Evolutionary conservation across 148 eudicot genomes (phyloP).

Genomic region (Chenopodium berlandieri): DNA sequence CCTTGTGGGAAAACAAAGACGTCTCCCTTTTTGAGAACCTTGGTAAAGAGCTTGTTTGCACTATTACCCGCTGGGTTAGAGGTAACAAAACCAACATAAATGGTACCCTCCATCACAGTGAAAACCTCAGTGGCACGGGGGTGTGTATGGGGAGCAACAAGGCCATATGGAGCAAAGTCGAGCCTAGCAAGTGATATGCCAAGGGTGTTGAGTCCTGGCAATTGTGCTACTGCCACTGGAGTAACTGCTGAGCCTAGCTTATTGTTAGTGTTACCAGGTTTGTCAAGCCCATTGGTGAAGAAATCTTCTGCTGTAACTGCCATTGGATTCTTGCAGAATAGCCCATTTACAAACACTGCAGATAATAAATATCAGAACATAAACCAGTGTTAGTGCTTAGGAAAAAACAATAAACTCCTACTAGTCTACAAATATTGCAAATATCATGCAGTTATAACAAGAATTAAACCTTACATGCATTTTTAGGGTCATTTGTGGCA

Average conservation of each 20-base stretch:
- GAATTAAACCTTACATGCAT: background rate
- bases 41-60: conserved; percentile 3
- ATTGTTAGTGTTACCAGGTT: conserved; percentile 14
- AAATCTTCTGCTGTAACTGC: conserved; percentile 19
- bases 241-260: conserved; percentile 10
- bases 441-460: background rate
- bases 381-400: background rate
- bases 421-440: background rate
- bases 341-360: conserved; percentile 20
- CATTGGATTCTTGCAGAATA: conserved; percentile 24
- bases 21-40: conserved; percentile 14
- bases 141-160: conserved; percentile 19
- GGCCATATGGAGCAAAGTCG: conserved; percentile 20
- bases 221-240: background rate
- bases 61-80: background rate
- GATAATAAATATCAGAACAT: background rate
- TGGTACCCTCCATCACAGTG: conserved; percentile 10
- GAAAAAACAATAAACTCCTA: background rate
- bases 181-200: conserved; percentile 14
- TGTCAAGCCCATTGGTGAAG: conserved; percentile 11
- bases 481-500: background rate
- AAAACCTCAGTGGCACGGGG: conserved; percentile 20
- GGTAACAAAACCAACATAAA: conserved; percentile 11
- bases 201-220: conserved; percentile 23
- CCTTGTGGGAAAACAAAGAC: conserved; percentile 8